A percentile compares a stretch with the other conserved stretches of the same genome.
These are phyloP conservation scores for Flaveria floridana DNA, from an alignment of 140 eudicot genomes.

Conservation along the genomic window DNA sequence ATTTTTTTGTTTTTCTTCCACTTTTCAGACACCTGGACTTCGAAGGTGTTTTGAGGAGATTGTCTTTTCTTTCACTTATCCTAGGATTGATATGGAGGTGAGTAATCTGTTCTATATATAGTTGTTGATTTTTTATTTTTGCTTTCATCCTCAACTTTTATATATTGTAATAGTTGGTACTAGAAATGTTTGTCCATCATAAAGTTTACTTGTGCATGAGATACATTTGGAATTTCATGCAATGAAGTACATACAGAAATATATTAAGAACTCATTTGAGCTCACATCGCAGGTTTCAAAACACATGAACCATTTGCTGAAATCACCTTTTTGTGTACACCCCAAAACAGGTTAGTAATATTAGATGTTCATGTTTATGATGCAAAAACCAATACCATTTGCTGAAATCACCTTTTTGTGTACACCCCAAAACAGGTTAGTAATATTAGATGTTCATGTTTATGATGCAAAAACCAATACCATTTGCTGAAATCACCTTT, in stretches of 20 bases:
- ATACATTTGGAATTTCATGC: too few species aligned
- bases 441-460: conserved; percentile 1
- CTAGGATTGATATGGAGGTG: conserved; percentile 98
- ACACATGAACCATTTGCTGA: conserved; percentile 92
- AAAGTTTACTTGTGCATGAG: too few species aligned
- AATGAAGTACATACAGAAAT: too few species aligned
- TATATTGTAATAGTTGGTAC: background rate
- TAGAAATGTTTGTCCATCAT: background rate
- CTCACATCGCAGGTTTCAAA: conserved; percentile 70
- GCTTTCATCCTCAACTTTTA: background rate
- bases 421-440: conserved; percentile 94
- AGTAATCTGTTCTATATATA: conserved; percentile 12
- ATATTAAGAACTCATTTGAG: conserved; percentile 14
- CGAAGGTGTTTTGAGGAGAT: conserved; percentile 87
- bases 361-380: conserved; percentile 17
- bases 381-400: conserved; percentile 43
- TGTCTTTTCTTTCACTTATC: conserved; percentile 80
- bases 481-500: conserved; percentile 97
- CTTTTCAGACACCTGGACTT: conserved; percentile 53
- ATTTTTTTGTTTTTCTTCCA: conserved; percentile 5
- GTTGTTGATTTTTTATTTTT: background rate
- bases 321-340: conserved; percentile 94
- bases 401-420: conserved; percentile 92
- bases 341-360: conserved; percentile 77
- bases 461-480: too few species aligned